Evolutionary conservation across 2,329 filamentous ascomycete species (phyloP), one percentile per base, ranked within the genome.

Genomic region (Pseudogymnoascus sp.): DNA sequence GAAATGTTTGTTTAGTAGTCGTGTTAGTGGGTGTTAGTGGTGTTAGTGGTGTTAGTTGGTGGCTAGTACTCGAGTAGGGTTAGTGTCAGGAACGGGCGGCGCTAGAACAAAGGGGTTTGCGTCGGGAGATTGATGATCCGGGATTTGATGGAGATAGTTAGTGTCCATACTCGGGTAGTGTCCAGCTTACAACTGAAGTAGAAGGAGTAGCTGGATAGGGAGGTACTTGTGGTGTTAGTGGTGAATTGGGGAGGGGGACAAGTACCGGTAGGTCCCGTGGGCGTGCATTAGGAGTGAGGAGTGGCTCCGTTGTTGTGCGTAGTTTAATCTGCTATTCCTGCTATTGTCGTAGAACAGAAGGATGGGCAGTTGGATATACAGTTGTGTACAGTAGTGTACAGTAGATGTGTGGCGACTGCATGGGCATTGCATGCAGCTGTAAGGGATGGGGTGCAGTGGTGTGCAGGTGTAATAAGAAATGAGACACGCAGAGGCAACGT

Each of bases 21-120:
- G 21, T 21, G 21, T 61, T 26, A 15, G 5, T 26, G 64, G 58
- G 39, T 21, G 21, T 21, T 21, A 21, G 61, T 44, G 58, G 39
- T 21, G 21, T 21, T 21, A 21, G 61, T 44, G 62, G 41, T 60
- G 39, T 54, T 63, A 59, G 41, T 21, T 21, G 57, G 60, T 17
- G 17, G 17, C 17, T 17, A 17, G 17, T 17, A 17, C 17, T 17
- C 17, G 17, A 17, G 17, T 17, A 40, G 57, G 39, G 58, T 61
- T 58, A 35, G 39, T 61, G 47, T 36, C 33, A 36, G 33, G 33
- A 11, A 36, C 33, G 33, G 33, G 33, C 11, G 33, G 33, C 33
- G 33, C 33, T 36, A 36, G 10, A 36, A 36, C 9, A 36, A 36
- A 11, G 33, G 33, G 33, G 10, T 9, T 36, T 9, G 8, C 9